Evolutionary conservation across 176 grass and related monocot genomes (phyloP).

Genomic region (Phragmites australis): DNA sequence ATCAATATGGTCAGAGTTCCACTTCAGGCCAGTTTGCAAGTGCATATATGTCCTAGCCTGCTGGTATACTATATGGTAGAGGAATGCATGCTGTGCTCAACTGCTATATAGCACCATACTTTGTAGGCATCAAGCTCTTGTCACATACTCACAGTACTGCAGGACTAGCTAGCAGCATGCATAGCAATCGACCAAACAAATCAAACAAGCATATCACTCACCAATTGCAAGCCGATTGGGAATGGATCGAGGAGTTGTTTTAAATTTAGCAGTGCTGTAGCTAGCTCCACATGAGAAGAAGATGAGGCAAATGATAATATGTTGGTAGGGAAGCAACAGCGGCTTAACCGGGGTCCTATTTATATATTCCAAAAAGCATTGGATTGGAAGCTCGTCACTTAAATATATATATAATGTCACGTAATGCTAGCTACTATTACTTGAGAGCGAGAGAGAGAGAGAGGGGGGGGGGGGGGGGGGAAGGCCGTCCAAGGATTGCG

Average conservation of each 20-base stretch:
- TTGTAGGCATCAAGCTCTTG: not conserved
- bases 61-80: not conserved
- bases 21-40: not conserved
- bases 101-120: not conserved
- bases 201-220: too few species aligned
- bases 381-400: conserved; percentile 19
- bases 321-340: conserved; percentile 9
- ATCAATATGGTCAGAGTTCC: conserved; percentile 17
- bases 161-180: not conserved
- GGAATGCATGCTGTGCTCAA: not conserved
- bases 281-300: not conserved
- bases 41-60: not conserved
- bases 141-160: not conserved
- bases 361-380: conserved; percentile 27
- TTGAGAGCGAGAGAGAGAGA: too few species aligned
- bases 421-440: not conserved
- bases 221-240: too few species aligned
- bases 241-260: too few species aligned
- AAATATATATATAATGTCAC: too few species aligned
- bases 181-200: not conserved
- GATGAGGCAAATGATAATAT: not conserved
- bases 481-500: too few species aligned
- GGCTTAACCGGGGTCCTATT: conserved; percentile 29
- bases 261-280: too few species aligned
- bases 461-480: too few species aligned